Evolutionary conservation across 306 rosid genomes (phyloP).

Genomic region (Purshia tridentata): DNA sequence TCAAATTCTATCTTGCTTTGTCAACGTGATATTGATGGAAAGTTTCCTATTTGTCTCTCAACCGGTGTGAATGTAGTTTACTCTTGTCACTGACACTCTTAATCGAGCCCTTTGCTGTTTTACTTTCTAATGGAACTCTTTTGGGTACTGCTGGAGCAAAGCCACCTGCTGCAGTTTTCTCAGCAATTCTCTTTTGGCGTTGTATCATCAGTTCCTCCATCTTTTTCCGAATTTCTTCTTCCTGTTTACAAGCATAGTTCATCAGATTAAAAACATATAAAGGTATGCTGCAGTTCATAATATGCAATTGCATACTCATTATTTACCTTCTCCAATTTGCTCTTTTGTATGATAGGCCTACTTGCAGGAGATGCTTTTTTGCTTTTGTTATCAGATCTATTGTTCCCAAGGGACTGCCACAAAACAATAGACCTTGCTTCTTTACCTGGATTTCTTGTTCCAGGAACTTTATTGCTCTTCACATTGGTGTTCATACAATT

Average conservation of each 20-base stretch:
- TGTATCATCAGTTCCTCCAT: slow-evolving; percentile 49
- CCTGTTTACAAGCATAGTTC: slow-evolving; percentile 39
- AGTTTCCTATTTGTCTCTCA: no score
- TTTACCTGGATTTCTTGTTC: slow-evolving; percentile 24
- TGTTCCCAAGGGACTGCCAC: not conserved
- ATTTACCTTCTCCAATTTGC: slow-evolving; percentile 59
- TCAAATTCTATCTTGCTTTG: no score
- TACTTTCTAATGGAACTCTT: slow-evolving; percentile 37
- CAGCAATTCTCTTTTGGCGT: slow-evolving; percentile 66
- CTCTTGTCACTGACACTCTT: slow-evolving; percentile 45
- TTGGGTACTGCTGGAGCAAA: slow-evolving; percentile 27
- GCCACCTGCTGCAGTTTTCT: slow-evolving; percentile 54
- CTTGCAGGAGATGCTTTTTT: slow-evolving; percentile 28
- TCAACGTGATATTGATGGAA: no score
- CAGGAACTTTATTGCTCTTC: slow-evolving; percentile 42
- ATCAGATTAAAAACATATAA: slow-evolving; percentile 10
- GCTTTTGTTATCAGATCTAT: slow-evolving; percentile 11
- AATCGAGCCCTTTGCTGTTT: slow-evolving; percentile 32
- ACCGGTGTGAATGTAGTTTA: slow-evolving; percentile 27
- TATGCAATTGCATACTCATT: slow-evolving; percentile 12
- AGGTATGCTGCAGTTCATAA: not conserved
- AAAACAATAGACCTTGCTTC: not conserved
- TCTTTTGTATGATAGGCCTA: slow-evolving; percentile 51
- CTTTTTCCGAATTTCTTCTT: slow-evolving; percentile 59
- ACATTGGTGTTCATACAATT: slow-evolving; percentile 34